phyloP scores from a whole-genome alignment of 2,329 filamentous ascomycete species.

The Colletotrichum kahawae region DNA sequence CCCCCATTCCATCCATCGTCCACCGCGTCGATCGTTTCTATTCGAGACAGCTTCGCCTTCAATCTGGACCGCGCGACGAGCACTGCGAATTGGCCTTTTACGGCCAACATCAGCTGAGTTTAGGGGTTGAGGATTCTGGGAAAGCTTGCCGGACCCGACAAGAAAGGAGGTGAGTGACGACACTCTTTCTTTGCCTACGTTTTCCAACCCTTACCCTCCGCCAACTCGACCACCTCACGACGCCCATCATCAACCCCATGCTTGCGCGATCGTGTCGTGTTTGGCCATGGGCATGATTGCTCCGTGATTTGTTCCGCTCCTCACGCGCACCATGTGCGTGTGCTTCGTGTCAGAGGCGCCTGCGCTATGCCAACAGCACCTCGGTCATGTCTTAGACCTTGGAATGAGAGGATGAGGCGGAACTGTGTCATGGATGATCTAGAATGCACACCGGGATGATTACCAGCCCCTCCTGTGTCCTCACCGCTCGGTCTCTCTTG shows the following conservation, averaged over 20 bases:
- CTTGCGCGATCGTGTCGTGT: not conserved
- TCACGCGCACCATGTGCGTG: not conserved
- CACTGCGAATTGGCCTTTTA: slow-evolving; percentile 26
- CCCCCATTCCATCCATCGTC: slow-evolving; percentile 18
- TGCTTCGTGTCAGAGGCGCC: not conserved
- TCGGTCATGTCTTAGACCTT: slow-evolving; percentile 25
- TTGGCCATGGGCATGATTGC: not conserved
- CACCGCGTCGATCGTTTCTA: slow-evolving; percentile 10
- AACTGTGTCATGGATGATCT: slow-evolving; percentile 12
- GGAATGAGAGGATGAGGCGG: slow-evolving; percentile 16
- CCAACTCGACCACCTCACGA: not conserved
- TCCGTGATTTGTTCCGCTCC: not conserved
- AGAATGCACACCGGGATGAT: not conserved
- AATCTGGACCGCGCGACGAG: slow-evolving; percentile 19
- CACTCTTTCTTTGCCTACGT: not conserved
- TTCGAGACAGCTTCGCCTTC: not conserved
- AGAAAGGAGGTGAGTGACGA: slow-evolving; percentile 22
- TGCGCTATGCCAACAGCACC: not conserved
- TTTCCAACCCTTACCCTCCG: not conserved
- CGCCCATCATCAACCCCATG: not conserved
- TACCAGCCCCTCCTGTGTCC: slow-evolving; percentile 14
- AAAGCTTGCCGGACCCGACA: slow-evolving; percentile 22
- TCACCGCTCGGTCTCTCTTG: not conserved
- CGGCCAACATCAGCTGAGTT: slow-evolving; percentile 30
- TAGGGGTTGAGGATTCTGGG: slow-evolving; percentile 29